Percentiles rank a stretch among this genome's conserved stretches.
phyloP scores from a whole-genome alignment of 768 basidiomycete genomes.

The Tephrocybe sp. region DNA sequence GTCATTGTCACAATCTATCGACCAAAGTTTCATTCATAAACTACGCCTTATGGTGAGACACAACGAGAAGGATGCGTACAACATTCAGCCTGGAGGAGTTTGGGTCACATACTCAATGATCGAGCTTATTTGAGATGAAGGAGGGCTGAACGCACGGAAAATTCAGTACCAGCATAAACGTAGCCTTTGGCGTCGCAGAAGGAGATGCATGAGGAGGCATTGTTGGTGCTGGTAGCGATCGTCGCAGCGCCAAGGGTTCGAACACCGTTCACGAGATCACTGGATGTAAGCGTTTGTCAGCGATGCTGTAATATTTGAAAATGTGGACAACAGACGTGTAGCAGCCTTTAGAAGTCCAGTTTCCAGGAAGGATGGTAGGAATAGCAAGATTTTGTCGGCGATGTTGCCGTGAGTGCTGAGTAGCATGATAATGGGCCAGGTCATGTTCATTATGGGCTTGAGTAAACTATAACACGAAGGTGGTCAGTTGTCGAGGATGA shows the following conservation, averaged over 20 bases:
- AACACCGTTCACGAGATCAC: slow-evolving; percentile 48
- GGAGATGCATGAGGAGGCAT: slow-evolving; percentile 47
- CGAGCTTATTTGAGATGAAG: background rate
- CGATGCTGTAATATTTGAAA: background rate
- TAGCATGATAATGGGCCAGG: slow-evolving; percentile 17
- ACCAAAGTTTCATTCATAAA: slow-evolving; percentile 4
- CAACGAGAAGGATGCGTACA: slow-evolving; percentile 35
- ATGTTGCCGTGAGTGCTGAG: slow-evolving; percentile 25
- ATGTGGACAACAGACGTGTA: slow-evolving; percentile 44
- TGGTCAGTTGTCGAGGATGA: slow-evolving; percentile 5
- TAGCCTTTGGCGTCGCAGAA: slow-evolving; percentile 47
- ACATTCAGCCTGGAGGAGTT: slow-evolving; percentile 42
- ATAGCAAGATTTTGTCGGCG: slow-evolving; percentile 31
- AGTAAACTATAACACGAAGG: slow-evolving; percentile 18
- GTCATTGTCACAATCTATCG: slow-evolving; percentile 60
- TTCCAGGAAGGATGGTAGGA: slow-evolving; percentile 44
- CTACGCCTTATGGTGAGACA: slow-evolving; percentile 6
- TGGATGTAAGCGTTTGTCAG: slow-evolving; percentile 24
- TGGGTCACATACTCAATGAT: background rate
- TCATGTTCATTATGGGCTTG: slow-evolving; percentile 23
- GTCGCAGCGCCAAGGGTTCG: slow-evolving; percentile 56
- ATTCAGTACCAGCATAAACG: slow-evolving; percentile 72
- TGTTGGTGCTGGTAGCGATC: slow-evolving; percentile 54
- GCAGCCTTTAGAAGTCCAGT: slow-evolving; percentile 61
- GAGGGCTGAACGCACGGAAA: slow-evolving; percentile 24